Conservation (phyloP, 1,139 yeast genomes). For the Pichia sp. region DNA sequence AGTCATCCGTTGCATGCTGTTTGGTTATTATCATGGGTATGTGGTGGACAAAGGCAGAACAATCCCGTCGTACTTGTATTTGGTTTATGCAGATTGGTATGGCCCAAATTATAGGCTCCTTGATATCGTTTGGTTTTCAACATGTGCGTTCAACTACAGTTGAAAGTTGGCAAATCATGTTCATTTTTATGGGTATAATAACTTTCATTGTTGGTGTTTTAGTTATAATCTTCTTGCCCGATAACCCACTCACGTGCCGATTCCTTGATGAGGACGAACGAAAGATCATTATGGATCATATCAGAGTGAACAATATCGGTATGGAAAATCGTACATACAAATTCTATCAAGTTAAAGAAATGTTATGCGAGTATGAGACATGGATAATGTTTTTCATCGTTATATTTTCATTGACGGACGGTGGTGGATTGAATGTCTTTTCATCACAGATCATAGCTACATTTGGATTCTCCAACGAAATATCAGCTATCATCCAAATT, state of each 20-base stretch:
- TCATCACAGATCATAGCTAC: constrained; percentile 46
- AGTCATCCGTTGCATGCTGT: constrained; percentile 17
- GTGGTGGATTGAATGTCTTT: constrained; percentile 45
- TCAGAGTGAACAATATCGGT: constrained; percentile 39
- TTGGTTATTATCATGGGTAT: constrained; percentile 30
- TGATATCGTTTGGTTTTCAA: constrained; percentile 43
- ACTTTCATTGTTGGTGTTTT: constrained; percentile 24
- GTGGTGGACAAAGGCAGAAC: constrained; percentile 43
- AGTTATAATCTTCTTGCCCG: constrained; percentile 10
- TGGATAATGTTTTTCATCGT: constrained; percentile 32
- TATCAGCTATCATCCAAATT: constrained; percentile 42
- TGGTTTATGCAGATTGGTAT: constrained; percentile 43
- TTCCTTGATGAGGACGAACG: constrained; percentile 32
- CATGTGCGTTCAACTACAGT: constrained; percentile 31
- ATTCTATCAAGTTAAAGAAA: constrained; percentile 20
- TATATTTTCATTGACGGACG: constrained; percentile 39
- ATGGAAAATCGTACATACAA: constrained; percentile 37
- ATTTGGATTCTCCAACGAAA: constrained; percentile 40
- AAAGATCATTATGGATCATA: constrained; percentile 26
- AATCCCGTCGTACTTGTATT: constrained; percentile 37
- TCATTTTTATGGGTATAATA: constrained; percentile 25
- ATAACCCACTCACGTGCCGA: constrained; percentile 18
- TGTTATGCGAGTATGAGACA: constrained; percentile 19
- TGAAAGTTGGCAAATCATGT: constrained; percentile 26
- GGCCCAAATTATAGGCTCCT: constrained; percentile 42